phyloP scores from a whole-genome alignment of 148 eudicot genomes.

The Linanthus parryae region DNA sequence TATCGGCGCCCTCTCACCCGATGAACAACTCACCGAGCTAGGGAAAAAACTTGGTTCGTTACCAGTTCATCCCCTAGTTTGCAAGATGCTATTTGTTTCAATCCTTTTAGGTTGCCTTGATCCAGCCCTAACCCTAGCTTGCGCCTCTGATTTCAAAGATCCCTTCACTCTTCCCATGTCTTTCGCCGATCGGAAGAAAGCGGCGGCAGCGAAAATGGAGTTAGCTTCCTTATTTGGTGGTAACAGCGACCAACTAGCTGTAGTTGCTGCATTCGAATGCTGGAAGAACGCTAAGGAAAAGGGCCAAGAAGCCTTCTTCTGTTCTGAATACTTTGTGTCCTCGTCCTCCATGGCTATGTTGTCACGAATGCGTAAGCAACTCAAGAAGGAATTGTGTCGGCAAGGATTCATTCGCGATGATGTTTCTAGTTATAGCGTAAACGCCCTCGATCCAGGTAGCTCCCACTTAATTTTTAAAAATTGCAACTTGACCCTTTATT shows the following conservation, averaged over 20 bases:
- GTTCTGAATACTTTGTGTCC: constrained; percentile 69
- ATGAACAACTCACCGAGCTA: constrained; percentile 75
- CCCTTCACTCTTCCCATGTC: constrained; percentile 85
- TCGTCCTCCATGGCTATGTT: constrained; percentile 68
- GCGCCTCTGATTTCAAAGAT: constrained; percentile 73
- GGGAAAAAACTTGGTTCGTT: constrained; percentile 72
- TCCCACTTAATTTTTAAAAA: too few relatives aligned
- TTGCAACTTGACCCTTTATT: too few relatives aligned
- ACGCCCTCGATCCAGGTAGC: constrained; percentile 61
- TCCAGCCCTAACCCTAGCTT: constrained; percentile 94
- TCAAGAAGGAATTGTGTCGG: constrained; percentile 47
- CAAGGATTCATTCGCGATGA: constrained; percentile 61
- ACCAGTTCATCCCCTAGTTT: constrained; percentile 80
- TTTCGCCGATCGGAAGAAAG: constrained; percentile 58
- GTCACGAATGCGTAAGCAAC: constrained; percentile 68
- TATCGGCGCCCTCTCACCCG: constrained; percentile 75
- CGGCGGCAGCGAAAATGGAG: constrained; percentile 61
- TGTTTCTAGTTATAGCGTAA: constrained; percentile 47
- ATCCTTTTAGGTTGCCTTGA: constrained; percentile 83
- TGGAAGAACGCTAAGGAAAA: constrained; percentile 68
- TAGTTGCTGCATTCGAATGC: constrained; percentile 90
- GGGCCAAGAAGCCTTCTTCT: constrained; percentile 59
- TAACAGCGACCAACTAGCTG: constrained; percentile 81
- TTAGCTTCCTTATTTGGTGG: constrained; percentile 81
- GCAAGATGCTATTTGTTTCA: constrained; percentile 91